A percentile compares a stretch with the other conserved stretches of the same genome.
Conservation (phyloP, 2,329 filamentous ascomycete genomes). For the Beauveria sp. region DNA sequence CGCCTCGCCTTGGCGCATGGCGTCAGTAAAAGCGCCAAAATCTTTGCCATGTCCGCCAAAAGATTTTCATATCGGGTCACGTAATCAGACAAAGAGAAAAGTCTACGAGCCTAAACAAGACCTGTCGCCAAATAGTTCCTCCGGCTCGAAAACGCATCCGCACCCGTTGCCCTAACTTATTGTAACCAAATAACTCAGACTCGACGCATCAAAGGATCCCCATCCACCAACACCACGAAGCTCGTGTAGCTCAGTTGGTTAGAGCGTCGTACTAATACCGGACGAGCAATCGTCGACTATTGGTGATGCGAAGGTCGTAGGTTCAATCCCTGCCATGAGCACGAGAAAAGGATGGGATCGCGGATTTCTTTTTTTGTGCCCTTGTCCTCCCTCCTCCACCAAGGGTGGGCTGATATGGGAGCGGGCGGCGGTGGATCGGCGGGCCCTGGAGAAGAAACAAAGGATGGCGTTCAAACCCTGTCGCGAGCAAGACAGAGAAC, state of each 20-base stretch:
- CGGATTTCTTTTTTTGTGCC: neutral
- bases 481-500: too few relatives aligned
- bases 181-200: neutral
- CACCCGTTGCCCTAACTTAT: neutral
- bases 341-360: neutral
- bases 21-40: too few relatives aligned
- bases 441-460: too few relatives aligned
- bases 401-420: too few relatives aligned
- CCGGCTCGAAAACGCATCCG: neutral
- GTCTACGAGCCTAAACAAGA: too few relatives aligned
- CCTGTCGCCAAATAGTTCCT: too few relatives aligned
- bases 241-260: constrained; percentile 6
- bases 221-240: neutral
- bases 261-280: constrained; percentile 8
- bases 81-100: too few relatives aligned
- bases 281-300: neutral
- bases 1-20: too few relatives aligned
- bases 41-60: too few relatives aligned
- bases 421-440: neutral
- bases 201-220: neutral
- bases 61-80: too few relatives aligned
- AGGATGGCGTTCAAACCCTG: too few relatives aligned
- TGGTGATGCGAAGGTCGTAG: constrained; percentile 11
- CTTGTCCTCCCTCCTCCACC: neutral
- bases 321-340: constrained; percentile 10